Conservation (phyloP, 1,139 yeast genomes). For the Blastobotrys arbuscula region DNA sequence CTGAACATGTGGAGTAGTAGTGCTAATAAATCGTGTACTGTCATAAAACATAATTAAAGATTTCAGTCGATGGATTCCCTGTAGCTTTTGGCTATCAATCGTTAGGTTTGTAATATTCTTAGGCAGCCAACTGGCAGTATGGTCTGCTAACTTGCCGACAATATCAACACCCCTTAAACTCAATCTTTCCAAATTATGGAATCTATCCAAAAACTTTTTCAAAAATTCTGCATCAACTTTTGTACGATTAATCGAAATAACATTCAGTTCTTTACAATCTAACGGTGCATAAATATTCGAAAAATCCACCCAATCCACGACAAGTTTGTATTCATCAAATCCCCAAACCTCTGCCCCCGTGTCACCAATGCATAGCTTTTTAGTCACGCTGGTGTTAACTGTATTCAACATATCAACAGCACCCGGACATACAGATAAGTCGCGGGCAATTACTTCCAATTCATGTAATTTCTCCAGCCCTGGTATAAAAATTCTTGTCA, state of each 20-base stretch:
- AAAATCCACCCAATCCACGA: not conserved
- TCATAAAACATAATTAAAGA: not conserved
- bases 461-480: not conserved
- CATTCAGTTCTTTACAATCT: not conserved
- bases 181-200: not conserved
- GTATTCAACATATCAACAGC: not conserved
- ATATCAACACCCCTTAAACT: slow-evolving; percentile 2
- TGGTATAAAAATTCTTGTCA: not conserved
- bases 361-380: not conserved
- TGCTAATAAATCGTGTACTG: not conserved
- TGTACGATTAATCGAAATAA: not conserved
- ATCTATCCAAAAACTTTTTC: slow-evolving; percentile 1
- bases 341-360: not conserved
- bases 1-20: not conserved
- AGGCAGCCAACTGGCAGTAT: not conserved
- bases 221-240: not conserved
- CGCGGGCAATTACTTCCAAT: not conserved
- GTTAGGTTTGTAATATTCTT: not conserved
- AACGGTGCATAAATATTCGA: not conserved
- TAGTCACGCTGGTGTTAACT: not conserved
- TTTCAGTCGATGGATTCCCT: not conserved
- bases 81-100: not conserved
- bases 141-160: not conserved
- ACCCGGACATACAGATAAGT: not conserved
- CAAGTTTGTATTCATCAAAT: not conserved